phyloP scores from a whole-genome alignment of 345 rosid species.

The Gossypium arboreum region DNA sequence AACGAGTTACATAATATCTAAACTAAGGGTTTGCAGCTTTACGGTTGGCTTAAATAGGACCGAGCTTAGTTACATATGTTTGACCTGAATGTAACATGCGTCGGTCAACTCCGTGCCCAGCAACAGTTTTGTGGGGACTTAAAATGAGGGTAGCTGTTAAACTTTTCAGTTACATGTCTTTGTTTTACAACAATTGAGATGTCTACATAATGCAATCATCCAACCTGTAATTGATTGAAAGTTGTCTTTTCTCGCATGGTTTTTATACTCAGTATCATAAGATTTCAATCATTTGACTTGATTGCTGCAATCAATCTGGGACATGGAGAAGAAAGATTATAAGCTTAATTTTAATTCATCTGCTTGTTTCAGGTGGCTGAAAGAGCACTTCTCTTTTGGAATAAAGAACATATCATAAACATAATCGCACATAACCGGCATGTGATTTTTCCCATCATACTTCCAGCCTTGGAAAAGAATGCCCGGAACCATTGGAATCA shows the following conservation, averaged over 20 bases:
- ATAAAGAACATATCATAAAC: conserved; percentile 79
- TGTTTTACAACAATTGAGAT: background rate
- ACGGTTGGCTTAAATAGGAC: background rate
- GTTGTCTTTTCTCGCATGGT: background rate
- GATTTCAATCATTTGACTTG: background rate
- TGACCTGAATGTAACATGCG: background rate
- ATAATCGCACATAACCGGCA: conserved; percentile 62
- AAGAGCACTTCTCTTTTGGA: conserved; percentile 80
- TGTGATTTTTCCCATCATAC: conserved; percentile 57
- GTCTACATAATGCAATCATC: background rate
- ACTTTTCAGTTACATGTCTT: background rate
- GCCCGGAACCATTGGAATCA: conserved; percentile 75
- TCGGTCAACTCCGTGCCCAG: background rate
- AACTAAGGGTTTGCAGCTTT: background rate
- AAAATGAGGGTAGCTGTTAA: background rate
- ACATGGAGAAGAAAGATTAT: background rate
- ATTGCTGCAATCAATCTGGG: background rate
- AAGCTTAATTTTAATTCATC: background rate
- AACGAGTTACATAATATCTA: background rate
- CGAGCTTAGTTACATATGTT: background rate
- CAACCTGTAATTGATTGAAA: background rate
- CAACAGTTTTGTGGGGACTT: background rate
- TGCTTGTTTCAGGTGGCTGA: conserved; percentile 68
- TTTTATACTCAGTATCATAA: background rate
- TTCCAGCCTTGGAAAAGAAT: conserved; percentile 74